Conservation (phyloP, 2,329 filamentous ascomycete species). For the Epichloe glyceriae region DNA sequence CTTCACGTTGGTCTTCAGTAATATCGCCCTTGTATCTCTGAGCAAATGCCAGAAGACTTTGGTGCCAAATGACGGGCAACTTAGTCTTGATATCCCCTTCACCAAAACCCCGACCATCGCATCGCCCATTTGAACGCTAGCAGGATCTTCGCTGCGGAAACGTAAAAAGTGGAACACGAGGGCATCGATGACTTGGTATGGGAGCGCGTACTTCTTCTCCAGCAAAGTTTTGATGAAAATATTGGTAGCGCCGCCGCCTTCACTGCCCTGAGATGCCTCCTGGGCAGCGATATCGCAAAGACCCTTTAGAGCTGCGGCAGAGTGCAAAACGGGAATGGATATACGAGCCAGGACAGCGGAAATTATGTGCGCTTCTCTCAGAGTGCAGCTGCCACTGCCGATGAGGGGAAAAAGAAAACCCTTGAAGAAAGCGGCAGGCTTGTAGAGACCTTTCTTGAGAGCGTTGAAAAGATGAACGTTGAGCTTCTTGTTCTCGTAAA, state of each 20-base stretch:
- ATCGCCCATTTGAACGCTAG: conserved; percentile 37
- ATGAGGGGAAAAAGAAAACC: conserved; percentile 88
- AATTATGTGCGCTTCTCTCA: conserved; percentile 86
- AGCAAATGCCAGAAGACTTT: conserved; percentile 82
- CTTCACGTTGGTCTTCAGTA: conserved; percentile 87
- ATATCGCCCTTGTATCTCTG: conserved; percentile 93
- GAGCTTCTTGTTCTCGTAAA: conserved; percentile 85
- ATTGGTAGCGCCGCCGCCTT: conserved; percentile 84
- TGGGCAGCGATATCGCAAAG: conserved; percentile 91
- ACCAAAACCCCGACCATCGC: conserved; percentile 33
- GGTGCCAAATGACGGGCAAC: conserved; percentile 91
- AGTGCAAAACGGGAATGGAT: conserved; percentile 82
- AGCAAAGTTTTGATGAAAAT: conserved; percentile 87
- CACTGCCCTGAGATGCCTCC: conserved; percentile 68
- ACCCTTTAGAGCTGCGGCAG: conserved; percentile 78
- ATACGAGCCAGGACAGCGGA: conserved; percentile 74
- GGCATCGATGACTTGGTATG: conserved; percentile 87
- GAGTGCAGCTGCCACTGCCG: conserved; percentile 71
- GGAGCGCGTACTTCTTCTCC: conserved; percentile 94
- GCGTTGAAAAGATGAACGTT: conserved; percentile 91
- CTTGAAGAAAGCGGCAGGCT: conserved; percentile 93
- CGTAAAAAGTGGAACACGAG: conserved; percentile 94
- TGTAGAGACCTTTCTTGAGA: conserved; percentile 85
- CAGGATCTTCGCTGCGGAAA: conserved; percentile 60
- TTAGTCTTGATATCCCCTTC: conserved; percentile 44